Base-by-base conservation (phyloP, 306 rosid genomes). In the Gillenia trifoliata region DNA sequence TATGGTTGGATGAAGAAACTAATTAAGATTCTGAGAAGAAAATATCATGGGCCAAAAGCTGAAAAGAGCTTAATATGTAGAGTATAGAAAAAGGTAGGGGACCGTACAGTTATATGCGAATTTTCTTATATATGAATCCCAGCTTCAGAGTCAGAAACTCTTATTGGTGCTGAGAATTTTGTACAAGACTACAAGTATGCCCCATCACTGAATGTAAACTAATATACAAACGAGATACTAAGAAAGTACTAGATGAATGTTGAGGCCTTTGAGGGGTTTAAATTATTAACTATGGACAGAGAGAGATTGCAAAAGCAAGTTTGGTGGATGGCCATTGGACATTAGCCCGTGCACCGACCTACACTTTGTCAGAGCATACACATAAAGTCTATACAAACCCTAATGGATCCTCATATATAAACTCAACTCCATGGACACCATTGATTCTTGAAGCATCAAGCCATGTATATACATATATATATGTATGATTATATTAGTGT, bases 41-140 rank as follows among this genome's bases (percentile, higher is more conserved):
- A 45, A 66, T 31, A 73, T 54, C 78, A 76, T 65, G 83, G 80
- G 68, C 68, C n/a, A n/a, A 77, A 77, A 74, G 77, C 79, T 38
- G 43, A 71, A 70, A 74, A 43, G 20, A 17, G 5, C 43, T 43
- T 61, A 20, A 68, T 17, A 8, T 30, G 62, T 16, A 69, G 7
- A 13, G 17, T 6, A 26, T 12, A 30, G 30, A 70, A 67, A 47
- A 49, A 19, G 73, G 45, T n/a, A 6, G 29, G 62, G 61, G 73
- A 49, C 61, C 73, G 20, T 8, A 22, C 11, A 47, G 41, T 68
- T 49, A 50, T 30, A 60, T 49, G 10, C 15, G 62, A 15, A 31
- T 54, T 71, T 70, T 71, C 19, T 23, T 22, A 2, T 36, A 54
- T 9, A 29, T 49, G 9, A 22, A 36, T 22, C 50, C 6, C 54